Percentiles rank a stretch among this genome's conserved stretches.
Evolutionary conservation across 2,329 filamentous ascomycete genomes (phyloP).

Genomic region (Nemania bipapillata): DNA sequence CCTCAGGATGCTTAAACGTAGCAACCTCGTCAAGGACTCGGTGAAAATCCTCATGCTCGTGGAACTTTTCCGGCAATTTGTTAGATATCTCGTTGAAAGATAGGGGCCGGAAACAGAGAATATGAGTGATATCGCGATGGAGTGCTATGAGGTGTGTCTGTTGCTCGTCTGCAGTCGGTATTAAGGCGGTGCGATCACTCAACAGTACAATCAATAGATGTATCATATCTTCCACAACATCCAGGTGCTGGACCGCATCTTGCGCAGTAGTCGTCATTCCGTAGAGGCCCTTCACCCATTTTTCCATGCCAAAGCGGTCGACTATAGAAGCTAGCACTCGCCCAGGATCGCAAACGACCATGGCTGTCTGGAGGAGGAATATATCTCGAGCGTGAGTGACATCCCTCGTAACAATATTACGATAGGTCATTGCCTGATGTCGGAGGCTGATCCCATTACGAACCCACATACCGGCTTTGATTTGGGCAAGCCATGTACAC

Average conservation of each 20-base stretch:
- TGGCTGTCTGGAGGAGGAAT: slow-evolving; percentile 88
- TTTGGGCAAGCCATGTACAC: slow-evolving; percentile 95
- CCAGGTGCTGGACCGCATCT: slow-evolving; percentile 87
- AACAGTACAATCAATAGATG: slow-evolving; percentile 91
- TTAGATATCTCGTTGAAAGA: slow-evolving; percentile 91
- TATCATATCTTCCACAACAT: slow-evolving; percentile 94
- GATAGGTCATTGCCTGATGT: slow-evolving; percentile 94
- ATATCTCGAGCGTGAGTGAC: slow-evolving; percentile 95
- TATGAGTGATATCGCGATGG: slow-evolving; percentile 89
- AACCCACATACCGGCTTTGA: slow-evolving; percentile 99
- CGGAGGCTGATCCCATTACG: slow-evolving; percentile 94
- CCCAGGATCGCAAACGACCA: slow-evolving; percentile 85
- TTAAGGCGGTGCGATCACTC: slow-evolving; percentile 84
- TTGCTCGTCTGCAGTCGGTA: slow-evolving; percentile 73
- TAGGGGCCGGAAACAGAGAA: slow-evolving; percentile 93
- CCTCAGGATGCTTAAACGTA: slow-evolving; percentile 88
- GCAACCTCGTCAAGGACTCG: slow-evolving; percentile 87
- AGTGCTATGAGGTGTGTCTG: slow-evolving; percentile 76
- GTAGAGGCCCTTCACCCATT: slow-evolving; percentile 88
- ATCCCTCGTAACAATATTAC: slow-evolving; percentile 87
- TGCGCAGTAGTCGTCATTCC: slow-evolving; percentile 76
- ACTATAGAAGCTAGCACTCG: slow-evolving; percentile 88
- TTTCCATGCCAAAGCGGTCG: slow-evolving; percentile 87
- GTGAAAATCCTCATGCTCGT: slow-evolving; percentile 89
- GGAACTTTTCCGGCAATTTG: slow-evolving; percentile 87